phyloP scores from a whole-genome alignment of 805 yeast species.

The Wickerhamomyces sydowiorum region DNA sequence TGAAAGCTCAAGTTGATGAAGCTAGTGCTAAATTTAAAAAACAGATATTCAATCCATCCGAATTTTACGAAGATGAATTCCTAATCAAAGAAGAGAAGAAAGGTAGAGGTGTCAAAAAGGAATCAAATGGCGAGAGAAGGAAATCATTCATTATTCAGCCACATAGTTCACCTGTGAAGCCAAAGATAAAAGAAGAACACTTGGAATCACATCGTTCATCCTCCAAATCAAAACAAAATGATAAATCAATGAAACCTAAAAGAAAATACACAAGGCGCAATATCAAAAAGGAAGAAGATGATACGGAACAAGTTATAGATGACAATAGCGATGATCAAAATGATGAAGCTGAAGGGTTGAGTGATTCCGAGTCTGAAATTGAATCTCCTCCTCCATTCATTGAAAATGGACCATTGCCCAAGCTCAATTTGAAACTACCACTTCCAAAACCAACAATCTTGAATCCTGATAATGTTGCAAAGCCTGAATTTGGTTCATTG shows the following conservation, averaged over 20 bases:
- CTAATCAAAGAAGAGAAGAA: neutral
- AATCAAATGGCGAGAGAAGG: neutral
- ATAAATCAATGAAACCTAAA: no score
- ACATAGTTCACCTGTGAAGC: no score
- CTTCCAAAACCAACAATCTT: constrained; percentile 45
- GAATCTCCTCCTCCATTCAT: constrained; percentile 15
- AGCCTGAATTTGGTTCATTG: constrained; percentile 38
- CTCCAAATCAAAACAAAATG: neutral
- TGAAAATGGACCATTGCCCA: constrained; percentile 18
- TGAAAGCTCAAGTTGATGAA: constrained; percentile 10
- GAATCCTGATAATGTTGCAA: constrained; percentile 52
- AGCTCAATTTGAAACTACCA: constrained; percentile 26
- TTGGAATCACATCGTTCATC: neutral
- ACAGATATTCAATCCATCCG: constrained; percentile 16
- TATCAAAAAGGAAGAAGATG: constrained; percentile 3
- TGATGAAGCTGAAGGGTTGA: constrained; percentile 4
- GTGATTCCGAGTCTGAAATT: constrained; percentile 7
- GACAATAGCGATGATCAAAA: constrained; percentile 2
- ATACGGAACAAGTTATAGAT: constrained; percentile 4
- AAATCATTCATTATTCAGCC: no score
- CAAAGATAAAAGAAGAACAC: no score
- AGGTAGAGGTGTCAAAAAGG: neutral
- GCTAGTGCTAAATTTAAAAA: constrained; percentile 6
- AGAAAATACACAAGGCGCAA: no score
- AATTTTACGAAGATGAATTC: constrained; percentile 17